Evolutionary conservation across 352 stramenopile genomes (phyloP).

Genomic region (Peronosclerospora sorghi): DNA sequence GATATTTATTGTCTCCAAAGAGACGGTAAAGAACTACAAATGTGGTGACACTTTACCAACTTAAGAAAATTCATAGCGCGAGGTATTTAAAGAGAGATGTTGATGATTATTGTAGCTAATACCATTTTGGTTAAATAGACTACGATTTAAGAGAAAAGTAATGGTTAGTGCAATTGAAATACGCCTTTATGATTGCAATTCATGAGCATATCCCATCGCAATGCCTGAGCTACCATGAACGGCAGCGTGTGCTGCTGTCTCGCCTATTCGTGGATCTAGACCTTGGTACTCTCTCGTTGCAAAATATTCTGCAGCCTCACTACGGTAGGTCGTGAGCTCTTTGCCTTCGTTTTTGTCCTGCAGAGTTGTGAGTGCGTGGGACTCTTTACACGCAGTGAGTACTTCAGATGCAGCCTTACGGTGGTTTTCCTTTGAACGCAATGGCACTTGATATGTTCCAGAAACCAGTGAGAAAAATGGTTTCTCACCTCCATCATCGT

Average conservation of each 20-base stretch:
- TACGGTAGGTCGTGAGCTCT: slow-evolving; percentile 53
- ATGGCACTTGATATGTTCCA: slow-evolving; percentile 54
- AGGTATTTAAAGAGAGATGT: too few relatives aligned
- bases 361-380: slow-evolving; percentile 30
- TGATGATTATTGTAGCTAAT: too few relatives aligned
- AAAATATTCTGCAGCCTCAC: slow-evolving; percentile 66
- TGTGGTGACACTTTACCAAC: too few relatives aligned
- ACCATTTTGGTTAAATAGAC: too few relatives aligned
- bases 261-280: slow-evolving; percentile 69
- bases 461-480: slow-evolving; percentile 79
- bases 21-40: too few relatives aligned
- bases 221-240: slow-evolving; percentile 66
- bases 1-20: too few relatives aligned
- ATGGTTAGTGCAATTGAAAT: not conserved
- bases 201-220: slow-evolving; percentile 63
- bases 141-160: too few relatives aligned
- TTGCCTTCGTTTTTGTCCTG: slow-evolving; percentile 41
- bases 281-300: slow-evolving; percentile 61
- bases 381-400: slow-evolving; percentile 17
- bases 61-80: too few relatives aligned
- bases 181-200: slow-evolving; percentile 16
- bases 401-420: slow-evolving; percentile 10
- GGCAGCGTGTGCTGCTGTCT: slow-evolving; percentile 67
- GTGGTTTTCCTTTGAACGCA: slow-evolving; percentile 6
- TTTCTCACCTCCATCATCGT: slow-evolving; percentile 38